Evolutionary conservation across 2,329 filamentous ascomycete species (phyloP), one percentile per base, ranked within the genome.

Genomic region (Nothopassalora personata): DNA sequence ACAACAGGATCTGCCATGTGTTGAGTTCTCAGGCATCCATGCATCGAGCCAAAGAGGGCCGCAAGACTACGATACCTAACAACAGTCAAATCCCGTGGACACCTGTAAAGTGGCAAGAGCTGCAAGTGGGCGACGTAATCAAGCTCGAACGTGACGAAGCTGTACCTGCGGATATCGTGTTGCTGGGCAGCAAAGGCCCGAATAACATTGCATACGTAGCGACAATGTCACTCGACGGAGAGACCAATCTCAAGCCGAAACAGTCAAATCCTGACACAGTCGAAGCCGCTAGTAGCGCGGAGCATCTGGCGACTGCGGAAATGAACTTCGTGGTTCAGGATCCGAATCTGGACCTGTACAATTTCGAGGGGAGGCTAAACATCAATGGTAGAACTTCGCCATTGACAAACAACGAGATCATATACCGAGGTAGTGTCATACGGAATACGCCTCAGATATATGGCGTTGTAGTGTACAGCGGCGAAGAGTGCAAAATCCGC

Each of bases 401-500:
- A 0, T 74, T 96, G 60, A 92, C 89, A 0, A 84, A 90, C 67
- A 87, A 84, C 69, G 89, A 95, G 68, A 83, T 96, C 57, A 82
- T 95, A 1, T 95, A 93, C 71, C 86, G 91, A 52, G 91, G 91
- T 10, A 95, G 90, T 49, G 86, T 89, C 1, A 75, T 96, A 57
- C 85, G 91, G 51, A 96, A 96, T 70, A 96, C 91, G 0, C 79
- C 83, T 11, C 81, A 86, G 65, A 86, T 85, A 1, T 76, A 90
- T 34, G 91, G 90, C 2, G 80, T 96, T 68, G 87, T 96, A 48
- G 87, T 96, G 67, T 96, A 96, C 75, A 89, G 88, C 2, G 93
- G 93, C 49, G 91, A 97, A 73, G 92, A 97, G 76, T 96, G 91
- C 79, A 96, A 96, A 74, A 96, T 97, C 64, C 88, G 92, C 49